Evolutionary conservation across 2,329 filamentous ascomycete genomes (phyloP).

Genomic region (Colletotrichum sp.): DNA sequence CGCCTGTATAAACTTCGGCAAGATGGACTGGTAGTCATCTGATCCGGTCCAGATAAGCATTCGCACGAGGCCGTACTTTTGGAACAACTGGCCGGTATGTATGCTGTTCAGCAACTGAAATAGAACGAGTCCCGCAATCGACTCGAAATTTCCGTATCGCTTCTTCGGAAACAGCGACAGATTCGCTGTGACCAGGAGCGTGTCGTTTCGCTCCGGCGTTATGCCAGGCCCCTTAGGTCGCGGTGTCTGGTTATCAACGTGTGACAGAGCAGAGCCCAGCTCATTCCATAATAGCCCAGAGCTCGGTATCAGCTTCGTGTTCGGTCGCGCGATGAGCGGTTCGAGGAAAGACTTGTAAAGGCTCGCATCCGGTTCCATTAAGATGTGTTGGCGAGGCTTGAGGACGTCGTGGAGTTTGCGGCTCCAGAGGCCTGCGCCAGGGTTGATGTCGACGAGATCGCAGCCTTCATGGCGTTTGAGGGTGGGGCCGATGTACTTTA

Average conservation of each 20-base stretch:
- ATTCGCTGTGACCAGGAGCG: constrained; percentile 76
- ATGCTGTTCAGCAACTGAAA: constrained; percentile 67
- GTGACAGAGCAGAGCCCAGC: constrained; percentile 57
- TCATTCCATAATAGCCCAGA: constrained; percentile 66
- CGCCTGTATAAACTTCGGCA: constrained; percentile 64
- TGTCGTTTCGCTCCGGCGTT: constrained; percentile 65
- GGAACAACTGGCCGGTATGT: constrained; percentile 64
- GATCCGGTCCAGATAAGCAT: constrained; percentile 77
- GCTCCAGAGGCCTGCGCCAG: constrained; percentile 81
- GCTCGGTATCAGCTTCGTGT: constrained; percentile 56
- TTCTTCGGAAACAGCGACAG: constrained; percentile 60
- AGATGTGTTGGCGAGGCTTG: constrained; percentile 79
- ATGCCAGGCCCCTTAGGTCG: constrained; percentile 40
- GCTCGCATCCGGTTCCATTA: constrained; percentile 74
- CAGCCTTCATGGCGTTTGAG: constrained; percentile 76
- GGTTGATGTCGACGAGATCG: constrained; percentile 87
- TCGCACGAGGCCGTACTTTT: constrained; percentile 79
- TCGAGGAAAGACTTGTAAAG: constrained; percentile 67
- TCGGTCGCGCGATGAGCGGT: constrained; percentile 55
- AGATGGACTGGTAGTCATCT: constrained; percentile 59
- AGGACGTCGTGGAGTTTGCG: constrained; percentile 75
- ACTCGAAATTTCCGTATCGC: constrained; percentile 56
- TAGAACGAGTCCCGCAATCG: constrained; percentile 61
- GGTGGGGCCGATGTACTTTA: constrained; percentile 72
- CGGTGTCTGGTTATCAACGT: constrained; percentile 60